These are phyloP conservation scores for Lichtheimia ramosa DNA, from an alignment of 371 early-diverging fungal genomes.

Conservation along the genomic window DNA sequence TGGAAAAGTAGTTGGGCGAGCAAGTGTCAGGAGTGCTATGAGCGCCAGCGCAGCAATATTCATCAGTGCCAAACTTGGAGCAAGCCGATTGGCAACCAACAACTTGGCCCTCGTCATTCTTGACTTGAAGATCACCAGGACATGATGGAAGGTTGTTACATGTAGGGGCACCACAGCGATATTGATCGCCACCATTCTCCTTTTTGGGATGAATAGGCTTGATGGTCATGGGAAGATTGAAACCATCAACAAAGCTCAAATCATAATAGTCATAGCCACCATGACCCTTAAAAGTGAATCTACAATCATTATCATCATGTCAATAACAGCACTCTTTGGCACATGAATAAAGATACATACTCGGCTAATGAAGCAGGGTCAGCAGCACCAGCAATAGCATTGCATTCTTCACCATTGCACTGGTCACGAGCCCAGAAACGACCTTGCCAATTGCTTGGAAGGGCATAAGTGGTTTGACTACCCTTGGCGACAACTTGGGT, in stretches of 20 bases:
- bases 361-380: constrained; percentile 35
- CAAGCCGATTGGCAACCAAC: constrained; percentile 33
- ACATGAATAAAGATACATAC: neutral
- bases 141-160: constrained; percentile 24
- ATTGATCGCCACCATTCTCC: constrained; percentile 10
- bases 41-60: constrained; percentile 38
- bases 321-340: too few species aligned
- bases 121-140: constrained; percentile 18
- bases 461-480: constrained; percentile 7
- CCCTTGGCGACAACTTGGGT: constrained; percentile 8
- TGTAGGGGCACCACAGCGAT: constrained; percentile 27
- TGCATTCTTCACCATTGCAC: constrained; percentile 24
- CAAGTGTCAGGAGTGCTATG: constrained; percentile 28
- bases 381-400: constrained; percentile 20
- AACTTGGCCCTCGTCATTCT: neutral
- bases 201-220: constrained; percentile 14
- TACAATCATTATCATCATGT: too few species aligned
- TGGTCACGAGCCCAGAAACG: constrained; percentile 33
- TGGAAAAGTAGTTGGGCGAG: constrained; percentile 28
- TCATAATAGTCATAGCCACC: constrained; percentile 33
- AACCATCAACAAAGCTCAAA: constrained; percentile 40
- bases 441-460: constrained; percentile 18
- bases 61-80: constrained; percentile 24
- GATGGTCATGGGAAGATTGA: constrained; percentile 32
- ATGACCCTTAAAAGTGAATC: constrained; percentile 1